Evolutionary conservation across 202 grass and related monocot genomes (phyloP).

Genomic region (Zizania palustris): DNA sequence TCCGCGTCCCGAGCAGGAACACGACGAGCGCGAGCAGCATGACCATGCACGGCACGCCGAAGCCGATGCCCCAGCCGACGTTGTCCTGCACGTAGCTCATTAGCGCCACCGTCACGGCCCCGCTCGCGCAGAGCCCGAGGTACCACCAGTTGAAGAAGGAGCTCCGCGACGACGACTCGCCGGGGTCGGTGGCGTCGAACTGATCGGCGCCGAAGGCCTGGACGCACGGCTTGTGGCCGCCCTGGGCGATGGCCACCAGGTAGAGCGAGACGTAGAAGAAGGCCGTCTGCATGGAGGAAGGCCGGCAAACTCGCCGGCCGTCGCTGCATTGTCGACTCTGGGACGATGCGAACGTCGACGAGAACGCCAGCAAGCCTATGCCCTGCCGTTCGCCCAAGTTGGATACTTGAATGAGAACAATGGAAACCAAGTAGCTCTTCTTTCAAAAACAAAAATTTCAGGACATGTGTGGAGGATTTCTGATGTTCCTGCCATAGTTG

Average conservation of each 20-base stretch:
- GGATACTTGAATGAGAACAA: not conserved
- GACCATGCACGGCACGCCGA: conserved; percentile 56
- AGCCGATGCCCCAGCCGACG: conserved; percentile 64
- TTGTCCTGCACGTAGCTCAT: conserved; percentile 77
- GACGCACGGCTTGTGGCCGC: conserved; percentile 75
- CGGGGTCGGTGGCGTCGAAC: conserved; percentile 55
- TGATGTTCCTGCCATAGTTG: not conserved
- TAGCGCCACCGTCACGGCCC: conserved; percentile 27
- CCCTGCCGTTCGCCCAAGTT: conserved; percentile 44
- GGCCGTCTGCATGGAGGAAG: conserved; percentile 41
- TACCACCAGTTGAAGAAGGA: conserved; percentile 83
- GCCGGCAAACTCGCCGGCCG: conserved; percentile 12
- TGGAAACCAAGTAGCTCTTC: not conserved
- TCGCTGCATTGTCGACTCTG: conserved; percentile 20
- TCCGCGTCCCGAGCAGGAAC: conserved; percentile 58
- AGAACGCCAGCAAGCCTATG: conserved; percentile 63
- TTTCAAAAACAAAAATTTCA: not conserved
- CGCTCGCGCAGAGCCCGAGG: conserved; percentile 46
- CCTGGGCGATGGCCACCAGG: conserved; percentile 68
- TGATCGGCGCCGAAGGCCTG: conserved; percentile 82
- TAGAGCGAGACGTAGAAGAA: conserved; percentile 78
- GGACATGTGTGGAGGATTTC: not conserved
- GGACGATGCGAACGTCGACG: conserved; percentile 35
- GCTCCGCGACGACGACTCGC: conserved; percentile 39
- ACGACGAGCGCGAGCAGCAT: conserved; percentile 54